These are phyloP conservation scores for Irpex rosettiformis DNA, from an alignment of 1,284 basidiomycete genomes.

Conservation along the genomic window DNA sequence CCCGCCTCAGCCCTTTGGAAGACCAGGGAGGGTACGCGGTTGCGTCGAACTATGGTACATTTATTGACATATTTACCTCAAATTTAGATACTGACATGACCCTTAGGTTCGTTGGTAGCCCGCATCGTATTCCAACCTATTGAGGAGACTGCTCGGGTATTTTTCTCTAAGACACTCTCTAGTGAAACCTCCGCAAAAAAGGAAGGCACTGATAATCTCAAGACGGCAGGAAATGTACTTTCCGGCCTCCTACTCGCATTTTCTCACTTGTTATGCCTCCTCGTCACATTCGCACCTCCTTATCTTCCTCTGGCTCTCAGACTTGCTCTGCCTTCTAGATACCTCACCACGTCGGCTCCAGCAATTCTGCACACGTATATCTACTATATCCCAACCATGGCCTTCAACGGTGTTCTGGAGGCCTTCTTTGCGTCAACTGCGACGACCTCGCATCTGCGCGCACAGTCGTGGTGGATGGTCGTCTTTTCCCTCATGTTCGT, in stretches of 20 bases:
- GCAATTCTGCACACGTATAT: conserved; percentile 74
- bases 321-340: conserved; percentile 70
- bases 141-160: conserved; percentile 86
- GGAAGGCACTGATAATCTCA: conserved; percentile 15
- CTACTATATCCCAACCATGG: conserved; percentile 84
- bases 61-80: not conserved
- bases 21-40: conserved; percentile 94
- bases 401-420: conserved; percentile 86
- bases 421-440: conserved; percentile 85
- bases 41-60: conserved; percentile 88
- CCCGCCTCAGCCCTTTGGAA: conserved; percentile 74
- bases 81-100: not conserved
- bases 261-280: conserved; percentile 69
- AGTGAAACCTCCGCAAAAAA: conserved; percentile 15
- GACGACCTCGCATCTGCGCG: conserved; percentile 54
- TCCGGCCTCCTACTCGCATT: conserved; percentile 56
- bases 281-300: conserved; percentile 70
- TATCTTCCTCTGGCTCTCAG: conserved; percentile 70
- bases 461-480: conserved; percentile 71
- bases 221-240: conserved; percentile 35
- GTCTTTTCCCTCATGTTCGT: conserved; percentile 64
- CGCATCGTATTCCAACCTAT: conserved; percentile 91
- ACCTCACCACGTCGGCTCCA: conserved; percentile 71
- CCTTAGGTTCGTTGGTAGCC: conserved; percentile 81
- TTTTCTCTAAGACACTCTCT: conserved; percentile 73